phyloP scores from a whole-genome alignment of 257 asterid species.

The Plantago major region DNA sequence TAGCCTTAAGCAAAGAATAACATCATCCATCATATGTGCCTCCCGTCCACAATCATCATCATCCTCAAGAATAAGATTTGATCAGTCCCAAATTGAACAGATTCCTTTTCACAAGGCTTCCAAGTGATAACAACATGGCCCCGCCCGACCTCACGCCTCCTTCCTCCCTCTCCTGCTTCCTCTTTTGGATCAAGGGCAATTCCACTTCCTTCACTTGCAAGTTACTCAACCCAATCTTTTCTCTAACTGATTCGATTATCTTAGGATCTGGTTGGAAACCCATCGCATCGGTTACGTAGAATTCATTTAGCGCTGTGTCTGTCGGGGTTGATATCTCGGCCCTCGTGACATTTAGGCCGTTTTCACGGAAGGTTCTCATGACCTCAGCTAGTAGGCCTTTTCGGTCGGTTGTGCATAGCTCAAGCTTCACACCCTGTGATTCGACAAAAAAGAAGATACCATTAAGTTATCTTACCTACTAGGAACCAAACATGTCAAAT shows the following conservation, averaged over 20 bases:
- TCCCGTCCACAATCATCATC: not conserved
- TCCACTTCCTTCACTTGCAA: conserved; percentile 84
- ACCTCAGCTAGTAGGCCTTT: conserved; percentile 83
- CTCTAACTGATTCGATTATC: conserved; percentile 59
- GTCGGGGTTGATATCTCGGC: conserved; percentile 75
- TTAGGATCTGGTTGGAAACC: conserved; percentile 61
- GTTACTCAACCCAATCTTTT: conserved; percentile 54
- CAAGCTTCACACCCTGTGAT: conserved; percentile 85
- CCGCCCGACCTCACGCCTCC: conserved; percentile 47
- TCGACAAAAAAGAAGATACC: conserved; percentile 1
- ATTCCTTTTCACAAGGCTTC: conserved; percentile 81
- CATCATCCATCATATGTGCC: not conserved
- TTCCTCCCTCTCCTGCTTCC: conserved; percentile 41
- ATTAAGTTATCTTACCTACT: conserved; percentile 1
- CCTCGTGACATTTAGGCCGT: conserved; percentile 70
- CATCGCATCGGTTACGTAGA: conserved; percentile 70
- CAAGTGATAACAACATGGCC: conserved; percentile 73
- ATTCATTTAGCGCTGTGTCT: conserved; percentile 49
- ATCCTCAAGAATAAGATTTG: conserved; percentile 49
- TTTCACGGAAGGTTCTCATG: conserved; percentile 85
- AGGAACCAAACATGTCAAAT: conserved; percentile 3
- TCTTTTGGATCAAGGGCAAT: conserved; percentile 44
- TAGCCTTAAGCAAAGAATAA: too few species aligned
- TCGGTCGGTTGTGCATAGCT: conserved; percentile 58
- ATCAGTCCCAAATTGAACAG: conserved; percentile 81